Evolutionary conservation across 1,139 yeast genomes (phyloP).

Genomic region (Taiozyma onychis): DNA sequence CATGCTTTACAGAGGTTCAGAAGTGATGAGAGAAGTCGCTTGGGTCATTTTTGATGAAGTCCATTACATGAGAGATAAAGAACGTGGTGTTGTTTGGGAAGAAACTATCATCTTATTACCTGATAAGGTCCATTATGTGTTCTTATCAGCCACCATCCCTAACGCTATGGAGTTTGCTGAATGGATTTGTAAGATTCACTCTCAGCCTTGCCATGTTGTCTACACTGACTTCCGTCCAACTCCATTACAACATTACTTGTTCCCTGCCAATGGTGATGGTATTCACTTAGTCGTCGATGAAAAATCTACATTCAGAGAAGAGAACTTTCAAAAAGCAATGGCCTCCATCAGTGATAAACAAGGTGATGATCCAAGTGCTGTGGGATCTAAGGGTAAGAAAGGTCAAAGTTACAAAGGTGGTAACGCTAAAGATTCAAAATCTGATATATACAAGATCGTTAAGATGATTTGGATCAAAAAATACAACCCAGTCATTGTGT

Average conservation of each 20-base stretch:
- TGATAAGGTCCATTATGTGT: conserved; percentile 84
- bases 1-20: conserved; percentile 92
- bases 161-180: conserved; percentile 98
- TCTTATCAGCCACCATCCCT: conserved; percentile 94
- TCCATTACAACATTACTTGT: conserved; percentile 92
- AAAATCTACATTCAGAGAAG: conserved; percentile 93
- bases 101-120: conserved; percentile 95
- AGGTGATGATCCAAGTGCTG: conserved; percentile 78
- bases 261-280: conserved; percentile 97
- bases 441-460: conserved; percentile 94
- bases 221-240: conserved; percentile 99
- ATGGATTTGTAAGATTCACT: conserved; percentile 94
- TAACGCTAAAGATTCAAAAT: conserved; percentile 62
- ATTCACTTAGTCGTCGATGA: conserved; percentile 97
- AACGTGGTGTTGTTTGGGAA: conserved; percentile 99
- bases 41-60: conserved; percentile 97
- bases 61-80: conserved; percentile 92
- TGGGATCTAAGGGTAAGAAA: conserved; percentile 58
- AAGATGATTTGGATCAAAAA: conserved; percentile 96
- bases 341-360: conserved; percentile 75
- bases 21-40: conserved; percentile 92
- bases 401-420: conserved; percentile 92
- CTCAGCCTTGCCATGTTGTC: conserved; percentile 97
- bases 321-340: conserved; percentile 98
- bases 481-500: conserved; percentile 96